Evolutionary conservation across 2,329 filamentous ascomycete genomes (phyloP).

Genomic region (Aspergillus sp.): DNA sequence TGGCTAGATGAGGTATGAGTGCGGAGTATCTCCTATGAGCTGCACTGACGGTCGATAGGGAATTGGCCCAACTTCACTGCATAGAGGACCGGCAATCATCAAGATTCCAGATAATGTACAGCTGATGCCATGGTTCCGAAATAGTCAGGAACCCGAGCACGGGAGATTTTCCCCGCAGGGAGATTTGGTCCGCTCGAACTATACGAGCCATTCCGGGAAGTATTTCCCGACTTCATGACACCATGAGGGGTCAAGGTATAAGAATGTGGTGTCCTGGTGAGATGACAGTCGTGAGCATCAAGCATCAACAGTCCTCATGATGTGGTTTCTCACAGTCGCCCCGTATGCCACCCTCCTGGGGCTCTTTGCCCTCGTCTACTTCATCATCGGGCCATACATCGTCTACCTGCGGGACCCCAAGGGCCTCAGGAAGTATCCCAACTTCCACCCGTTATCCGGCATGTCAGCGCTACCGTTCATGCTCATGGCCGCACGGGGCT

Average conservation of each 20-base stretch:
- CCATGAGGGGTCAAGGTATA: background rate
- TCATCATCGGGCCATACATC: conserved; percentile 22
- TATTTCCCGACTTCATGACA: conserved; percentile 12
- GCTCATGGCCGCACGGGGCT: conserved; percentile 42
- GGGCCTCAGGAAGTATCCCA: conserved; percentile 48
- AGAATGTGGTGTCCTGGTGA: background rate
- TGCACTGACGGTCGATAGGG: background rate
- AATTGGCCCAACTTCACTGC: background rate
- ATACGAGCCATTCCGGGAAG: conserved; percentile 10
- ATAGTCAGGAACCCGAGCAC: too few species aligned
- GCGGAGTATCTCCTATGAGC: conserved; percentile 1
- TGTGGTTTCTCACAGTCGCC: conserved; percentile 20
- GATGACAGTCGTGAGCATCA: background rate
- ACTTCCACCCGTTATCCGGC: conserved; percentile 43
- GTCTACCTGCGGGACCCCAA: conserved; percentile 28
- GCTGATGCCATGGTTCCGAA: too few species aligned
- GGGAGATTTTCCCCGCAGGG: background rate
- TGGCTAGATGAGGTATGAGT: conserved; percentile 1
- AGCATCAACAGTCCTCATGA: conserved; percentile 2
- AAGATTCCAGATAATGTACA: background rate
- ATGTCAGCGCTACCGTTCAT: conserved; percentile 49
- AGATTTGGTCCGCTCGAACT: background rate
- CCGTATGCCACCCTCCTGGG: conserved; percentile 23
- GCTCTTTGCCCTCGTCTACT: conserved; percentile 22
- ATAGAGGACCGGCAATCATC: conserved; percentile 1